Percentiles rank a stretch among this genome's conserved stretches.
Evolutionary conservation across 2,329 filamentous ascomycete species (phyloP).

Genomic region (Zymoseptoria tritici): DNA sequence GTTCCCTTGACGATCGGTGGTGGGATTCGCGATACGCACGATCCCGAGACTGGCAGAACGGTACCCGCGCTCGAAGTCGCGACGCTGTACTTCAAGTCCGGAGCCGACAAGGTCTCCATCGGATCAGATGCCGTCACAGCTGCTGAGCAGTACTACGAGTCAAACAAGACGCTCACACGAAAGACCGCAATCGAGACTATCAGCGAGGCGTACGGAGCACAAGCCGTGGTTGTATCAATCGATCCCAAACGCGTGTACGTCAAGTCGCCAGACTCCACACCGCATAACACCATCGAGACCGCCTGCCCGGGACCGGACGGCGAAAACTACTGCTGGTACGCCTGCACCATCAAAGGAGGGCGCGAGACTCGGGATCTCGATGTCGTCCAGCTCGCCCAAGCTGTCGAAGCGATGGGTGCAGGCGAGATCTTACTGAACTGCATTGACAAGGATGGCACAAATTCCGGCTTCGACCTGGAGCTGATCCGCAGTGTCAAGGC

Average conservation of each 20-base stretch:
- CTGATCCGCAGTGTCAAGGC: slow-evolving; percentile 80
- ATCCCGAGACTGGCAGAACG: slow-evolving; percentile 69
- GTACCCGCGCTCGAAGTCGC: slow-evolving; percentile 90
- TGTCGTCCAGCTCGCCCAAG: slow-evolving; percentile 76
- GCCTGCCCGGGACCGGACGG: slow-evolving; percentile 62
- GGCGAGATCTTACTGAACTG: slow-evolving; percentile 95
- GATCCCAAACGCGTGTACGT: slow-evolving; percentile 92
- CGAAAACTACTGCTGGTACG: slow-evolving; percentile 87
- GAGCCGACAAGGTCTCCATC: slow-evolving; percentile 95
- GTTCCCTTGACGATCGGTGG: slow-evolving; percentile 93
- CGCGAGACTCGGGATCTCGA: slow-evolving; percentile 91
- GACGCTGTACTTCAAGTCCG: slow-evolving; percentile 93
- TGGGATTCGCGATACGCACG: slow-evolving; percentile 86
- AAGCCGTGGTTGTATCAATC: slow-evolving; percentile 92
- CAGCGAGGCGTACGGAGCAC: slow-evolving; percentile 84
- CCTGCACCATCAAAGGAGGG: slow-evolving; percentile 92
- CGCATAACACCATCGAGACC: slow-evolving; percentile 69
- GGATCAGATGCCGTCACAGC: slow-evolving; percentile 90
- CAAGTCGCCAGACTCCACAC: slow-evolving; percentile 56
- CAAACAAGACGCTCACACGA: slow-evolving; percentile 62
- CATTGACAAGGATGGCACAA: slow-evolving; percentile 94
- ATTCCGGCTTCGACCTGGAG: slow-evolving; percentile 90
- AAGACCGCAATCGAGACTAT: slow-evolving; percentile 94
- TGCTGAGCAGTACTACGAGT: slow-evolving; percentile 80
- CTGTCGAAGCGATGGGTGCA: slow-evolving; percentile 91